Base-by-base conservation (phyloP, 352 stramenopile genomes). In the Achlya hypogyna region DNA sequence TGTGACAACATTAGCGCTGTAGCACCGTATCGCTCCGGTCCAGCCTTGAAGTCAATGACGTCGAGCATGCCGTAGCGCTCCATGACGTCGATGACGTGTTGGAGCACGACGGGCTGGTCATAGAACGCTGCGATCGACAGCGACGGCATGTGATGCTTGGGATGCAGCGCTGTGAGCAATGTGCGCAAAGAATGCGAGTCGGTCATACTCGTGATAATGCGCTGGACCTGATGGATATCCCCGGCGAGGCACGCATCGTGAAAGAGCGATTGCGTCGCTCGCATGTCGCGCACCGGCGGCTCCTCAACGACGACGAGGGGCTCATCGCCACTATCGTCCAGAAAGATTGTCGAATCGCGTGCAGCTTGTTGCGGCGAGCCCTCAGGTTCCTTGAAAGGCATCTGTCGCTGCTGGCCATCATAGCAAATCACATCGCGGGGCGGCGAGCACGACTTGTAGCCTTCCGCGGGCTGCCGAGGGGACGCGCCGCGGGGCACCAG, bases 1-100 rank as follows among this genome's bases (percentile, higher is more conserved):
- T 81, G 83, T 25, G 74, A 85, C 62, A 92, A 68, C 84, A 92
- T 92, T 25, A 92, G 71, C 12, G 84, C 73, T 18, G 84, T 91
- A 12, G 84, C 84, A 27, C 70, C 65, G 60, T 92, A 81, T 68
- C 89, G 88, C 16, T 80, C 82, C 29, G 87, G 78, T 49, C 81
- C 84, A 62, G 82, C 87, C 0, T 59, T 58, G 68, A 65, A 76
- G 72, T 92, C 72, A 5, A 72, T 35, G 5, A 45, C 4, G 25
- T 47, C 40, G 23, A 29, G 18, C 31, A 43, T 43, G n/a, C n/a
- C 35, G 20, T 32, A 25, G 2, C 25, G 28, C 27, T 43, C 14
- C 23, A 34, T 23, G 54, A 32, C 18, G 20, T 31, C 42, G 25
- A 66, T 18, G 32, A 93, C 66, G 35, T 83, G 84, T 40, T 78